These are phyloP conservation scores for Limnanthes douglasii DNA, from an alignment of 345 rosid genomes.

Conservation along the genomic window DNA sequence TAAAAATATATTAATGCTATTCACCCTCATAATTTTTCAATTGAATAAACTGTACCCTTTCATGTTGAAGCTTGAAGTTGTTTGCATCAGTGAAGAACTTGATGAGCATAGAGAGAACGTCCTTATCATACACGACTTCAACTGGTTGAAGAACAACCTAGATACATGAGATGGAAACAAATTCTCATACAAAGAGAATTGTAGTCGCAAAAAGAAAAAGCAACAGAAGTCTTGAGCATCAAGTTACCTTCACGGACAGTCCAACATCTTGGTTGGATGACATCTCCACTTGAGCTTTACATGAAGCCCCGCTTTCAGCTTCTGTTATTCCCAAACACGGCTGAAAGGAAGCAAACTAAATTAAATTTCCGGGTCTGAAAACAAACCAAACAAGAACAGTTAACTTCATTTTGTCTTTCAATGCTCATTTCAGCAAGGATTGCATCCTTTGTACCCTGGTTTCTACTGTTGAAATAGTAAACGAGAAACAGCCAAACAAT, in stretches of 20 bases:
- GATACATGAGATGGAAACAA: constrained; percentile 6
- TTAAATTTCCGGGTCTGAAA: too few relatives aligned
- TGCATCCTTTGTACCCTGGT: too few relatives aligned
- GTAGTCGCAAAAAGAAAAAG: constrained; percentile 6
- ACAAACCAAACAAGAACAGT: too few relatives aligned
- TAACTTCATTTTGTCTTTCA: too few relatives aligned
- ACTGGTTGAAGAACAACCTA: constrained; percentile 58
- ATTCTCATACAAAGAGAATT: constrained; percentile 5
- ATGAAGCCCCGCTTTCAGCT: constrained; percentile 28
- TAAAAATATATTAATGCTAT: too few relatives aligned
- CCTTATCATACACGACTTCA: constrained; percentile 38
- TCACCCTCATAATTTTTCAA: too few relatives aligned
- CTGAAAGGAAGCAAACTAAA: constrained; percentile 16
- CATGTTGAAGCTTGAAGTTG: constrained; percentile 47
- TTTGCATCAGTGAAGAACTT: constrained; percentile 31
- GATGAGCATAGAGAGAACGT: constrained; percentile 23
- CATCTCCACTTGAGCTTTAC: constrained; percentile 38
- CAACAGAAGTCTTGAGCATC: background rate
- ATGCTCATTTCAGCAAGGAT: too few relatives aligned
- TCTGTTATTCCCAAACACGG: constrained; percentile 16
- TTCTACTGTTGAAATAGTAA: too few relatives aligned
- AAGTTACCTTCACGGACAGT: constrained; percentile 45
- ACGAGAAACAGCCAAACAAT: too few relatives aligned
- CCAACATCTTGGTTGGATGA: constrained; percentile 32
- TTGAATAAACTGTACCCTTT: too few relatives aligned